Base-by-base conservation (phyloP, 2,329 filamentous ascomycete genomes). In the Xylariales sp. region DNA sequence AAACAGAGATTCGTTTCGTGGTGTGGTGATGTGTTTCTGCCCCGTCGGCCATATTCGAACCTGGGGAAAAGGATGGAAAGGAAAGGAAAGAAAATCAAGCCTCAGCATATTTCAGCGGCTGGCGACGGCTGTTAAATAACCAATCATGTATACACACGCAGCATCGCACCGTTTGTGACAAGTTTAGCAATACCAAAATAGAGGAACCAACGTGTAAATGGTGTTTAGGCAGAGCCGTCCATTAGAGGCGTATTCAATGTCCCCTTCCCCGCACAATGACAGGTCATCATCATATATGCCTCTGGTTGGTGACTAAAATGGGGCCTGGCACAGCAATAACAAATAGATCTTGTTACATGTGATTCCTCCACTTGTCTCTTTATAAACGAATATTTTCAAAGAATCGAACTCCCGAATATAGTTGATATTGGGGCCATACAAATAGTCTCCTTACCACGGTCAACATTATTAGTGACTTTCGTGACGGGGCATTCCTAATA, bases 111-210 rank as follows among this genome's bases (percentile, higher is more conserved):
- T 32, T 8, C 18, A 50, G 36, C 32, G 18, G 46, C 46, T 52
- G 23, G 32, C 18, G 28, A 28, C 23, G 28, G 5, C 34, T 30
- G 2, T 28, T 41, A 23, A 14, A 23, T 34, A 9, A 2, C 59
- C 50, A 48, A 10, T 54, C 9, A 32, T 10, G 23, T 41, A 5
- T n/a, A 18, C 59, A 50, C 59, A 62, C 59, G 59, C 46, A 49
- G 46, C 12, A 10, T 30, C 10, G 1, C 46, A 10, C 46, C 46
- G 8, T 4, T 16, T 5, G 41, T 5, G 6, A 12, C 7, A 30
- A 10, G 16, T 43, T 14, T 16, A 12, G 9, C 23, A 30, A 16
- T 50, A 16, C 12, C 5, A 16, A 5, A 32, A 28, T 2, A 52
- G 32, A 14, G 28, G 48, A 52, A 34, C 28, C 28, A 34, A 34